These are phyloP conservation scores for Rhizopus microsporus DNA, from an alignment of 371 early-diverging fungal species.

Conservation along the genomic window DNA sequence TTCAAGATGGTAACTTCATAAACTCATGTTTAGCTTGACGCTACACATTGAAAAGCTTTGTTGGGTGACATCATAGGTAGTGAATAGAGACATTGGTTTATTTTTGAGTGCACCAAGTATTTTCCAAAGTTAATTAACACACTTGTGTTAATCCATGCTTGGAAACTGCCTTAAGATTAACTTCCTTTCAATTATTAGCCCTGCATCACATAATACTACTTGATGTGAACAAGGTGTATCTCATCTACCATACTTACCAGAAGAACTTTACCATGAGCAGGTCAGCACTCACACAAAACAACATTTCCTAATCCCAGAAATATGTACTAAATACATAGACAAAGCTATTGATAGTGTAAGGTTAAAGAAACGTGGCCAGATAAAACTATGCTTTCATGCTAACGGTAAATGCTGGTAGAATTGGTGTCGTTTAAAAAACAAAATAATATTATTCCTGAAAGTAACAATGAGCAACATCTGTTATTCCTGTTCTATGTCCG, in stretches of 20 bases:
- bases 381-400: constrained; percentile 2
- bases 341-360: not conserved
- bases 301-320: not conserved
- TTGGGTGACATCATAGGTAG: too few species aligned
- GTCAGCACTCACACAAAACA: not conserved
- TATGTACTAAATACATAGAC: not conserved
- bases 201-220: not conserved
- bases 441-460: too few species aligned
- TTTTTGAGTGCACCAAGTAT: too few species aligned
- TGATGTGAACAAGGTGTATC: constrained; percentile 2
- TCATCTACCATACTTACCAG: not conserved
- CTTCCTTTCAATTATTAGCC: constrained; percentile 1
- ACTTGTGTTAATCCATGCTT: not conserved
- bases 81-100: too few species aligned
- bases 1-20: too few species aligned
- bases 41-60: too few species aligned
- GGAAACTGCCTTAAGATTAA: not conserved
- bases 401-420: not conserved
- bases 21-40: too few species aligned
- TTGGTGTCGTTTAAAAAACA: not conserved
- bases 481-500: too few species aligned
- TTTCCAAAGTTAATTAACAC: not conserved
- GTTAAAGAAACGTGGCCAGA: too few species aligned
- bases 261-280: not conserved
- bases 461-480: too few species aligned